Conservation (phyloP, 1,284 basidiomycete species). For the Ustilago trichophora region DNA sequence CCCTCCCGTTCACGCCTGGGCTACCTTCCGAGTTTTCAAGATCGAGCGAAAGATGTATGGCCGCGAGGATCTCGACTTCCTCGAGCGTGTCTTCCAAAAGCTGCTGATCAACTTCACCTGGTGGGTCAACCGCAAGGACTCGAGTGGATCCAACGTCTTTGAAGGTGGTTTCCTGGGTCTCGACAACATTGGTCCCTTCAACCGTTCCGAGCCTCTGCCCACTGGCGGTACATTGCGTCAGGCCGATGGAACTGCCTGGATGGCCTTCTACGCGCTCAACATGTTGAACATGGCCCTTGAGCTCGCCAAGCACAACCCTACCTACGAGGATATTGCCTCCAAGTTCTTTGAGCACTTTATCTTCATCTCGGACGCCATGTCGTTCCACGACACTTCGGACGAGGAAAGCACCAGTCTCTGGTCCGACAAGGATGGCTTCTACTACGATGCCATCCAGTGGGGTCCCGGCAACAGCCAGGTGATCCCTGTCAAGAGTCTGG, state of each 20-base stretch:
- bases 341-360: constrained; percentile 85
- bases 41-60: constrained; percentile 95
- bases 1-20: constrained; percentile 95
- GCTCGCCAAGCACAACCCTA: constrained; percentile 94
- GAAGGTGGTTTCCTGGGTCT: constrained; percentile 97
- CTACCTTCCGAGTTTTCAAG: constrained; percentile 69
- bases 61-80: constrained; percentile 86
- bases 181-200: constrained; percentile 98
- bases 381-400: constrained; percentile 75
- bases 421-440: constrained; percentile 96
- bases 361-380: constrained; percentile 78
- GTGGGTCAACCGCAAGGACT: constrained; percentile 98
- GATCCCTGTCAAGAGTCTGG: constrained; percentile 88
- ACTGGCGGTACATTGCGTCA: constrained; percentile 85
- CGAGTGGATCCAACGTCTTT: constrained; percentile 92
- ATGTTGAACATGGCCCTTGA: constrained; percentile 98
- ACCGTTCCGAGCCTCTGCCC: constrained; percentile 93
- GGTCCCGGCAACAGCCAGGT: constrained; percentile 76
- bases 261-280: constrained; percentile 97
- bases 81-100: constrained; percentile 98
- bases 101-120: constrained; percentile 96
- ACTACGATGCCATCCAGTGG: constrained; percentile 95
- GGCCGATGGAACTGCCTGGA: constrained; percentile 98
- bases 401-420: constrained; percentile 79
- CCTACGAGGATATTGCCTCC: constrained; percentile 99